Conservation (phyloP, 192 early-diverging fungal genomes). For the Coemansia umbellata region DNA sequence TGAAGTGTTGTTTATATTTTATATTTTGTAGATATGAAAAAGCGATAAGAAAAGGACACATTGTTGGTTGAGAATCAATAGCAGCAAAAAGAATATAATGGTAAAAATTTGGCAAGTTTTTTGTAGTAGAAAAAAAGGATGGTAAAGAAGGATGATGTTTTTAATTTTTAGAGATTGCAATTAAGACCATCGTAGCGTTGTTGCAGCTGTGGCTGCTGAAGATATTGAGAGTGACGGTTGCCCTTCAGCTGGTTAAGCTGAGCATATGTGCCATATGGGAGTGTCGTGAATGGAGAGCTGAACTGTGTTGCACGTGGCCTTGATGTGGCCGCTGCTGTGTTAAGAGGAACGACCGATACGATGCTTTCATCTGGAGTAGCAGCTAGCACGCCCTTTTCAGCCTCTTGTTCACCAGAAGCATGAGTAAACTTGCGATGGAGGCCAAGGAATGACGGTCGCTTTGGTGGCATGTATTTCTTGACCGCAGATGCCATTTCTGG, state of each 20-base stretch:
- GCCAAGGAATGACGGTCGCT: conserved; percentile 33
- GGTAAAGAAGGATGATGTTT: background rate
- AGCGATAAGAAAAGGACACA: too few species aligned
- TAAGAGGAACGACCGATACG: too few species aligned
- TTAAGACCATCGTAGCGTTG: background rate
- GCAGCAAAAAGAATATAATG: too few species aligned
- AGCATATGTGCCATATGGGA: conserved; percentile 37
- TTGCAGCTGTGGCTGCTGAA: conserved; percentile 4
- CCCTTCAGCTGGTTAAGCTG: conserved; percentile 15
- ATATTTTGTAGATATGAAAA: too few species aligned
- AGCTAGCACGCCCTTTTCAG: too few species aligned
- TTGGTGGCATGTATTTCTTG: conserved; percentile 26
- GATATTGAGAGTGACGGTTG: too few species aligned
- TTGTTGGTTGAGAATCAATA: too few species aligned
- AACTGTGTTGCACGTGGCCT: conserved; percentile 38
- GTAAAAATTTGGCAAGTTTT: too few species aligned
- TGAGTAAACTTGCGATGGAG: conserved; percentile 22
- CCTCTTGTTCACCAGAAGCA: too few species aligned
- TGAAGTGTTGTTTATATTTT: too few species aligned
- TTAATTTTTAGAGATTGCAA: too few species aligned
- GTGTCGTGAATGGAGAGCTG: conserved; percentile 46
- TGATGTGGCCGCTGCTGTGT: background rate
- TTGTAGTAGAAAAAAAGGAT: conserved; percentile 3
- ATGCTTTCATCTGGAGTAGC: too few species aligned
- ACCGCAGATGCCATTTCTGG: background rate